A percentile compares a stretch with the other conserved stretches of the same genome.
Conservation (phyloP, 345 rosid genomes). For the Lenwebbia sp. region DNA sequence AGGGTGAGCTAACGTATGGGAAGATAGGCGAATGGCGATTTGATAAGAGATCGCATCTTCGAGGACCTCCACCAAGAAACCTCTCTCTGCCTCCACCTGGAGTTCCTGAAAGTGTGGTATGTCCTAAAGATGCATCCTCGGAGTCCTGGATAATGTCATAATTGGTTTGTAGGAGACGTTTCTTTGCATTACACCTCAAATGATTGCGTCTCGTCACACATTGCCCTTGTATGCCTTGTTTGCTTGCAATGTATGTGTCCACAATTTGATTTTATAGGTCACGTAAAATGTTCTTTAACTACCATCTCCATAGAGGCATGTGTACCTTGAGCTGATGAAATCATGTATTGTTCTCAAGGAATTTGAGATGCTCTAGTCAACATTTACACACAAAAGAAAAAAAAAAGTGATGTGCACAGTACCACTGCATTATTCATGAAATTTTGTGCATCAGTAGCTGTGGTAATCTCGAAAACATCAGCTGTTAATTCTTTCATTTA, state of each 20-base stretch:
- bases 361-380: background rate
- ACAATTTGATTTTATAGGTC: background rate
- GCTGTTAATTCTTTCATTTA: too few relatives aligned
- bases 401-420: background rate
- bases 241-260: background rate
- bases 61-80: slow-evolving; percentile 72
- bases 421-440: background rate
- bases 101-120: slow-evolving; percentile 96
- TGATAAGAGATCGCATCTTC: slow-evolving; percentile 83
- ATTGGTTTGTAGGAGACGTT: background rate
- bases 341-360: background rate
- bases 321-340: background rate
- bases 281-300: background rate
- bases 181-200: background rate
- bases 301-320: background rate
- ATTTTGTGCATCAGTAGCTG: background rate
- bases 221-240: background rate
- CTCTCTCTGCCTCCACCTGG: slow-evolving; percentile 80
- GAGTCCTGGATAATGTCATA: background rate
- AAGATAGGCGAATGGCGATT: slow-evolving; percentile 91
- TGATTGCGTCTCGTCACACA: background rate
- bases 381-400: background rate
- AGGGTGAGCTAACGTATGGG: slow-evolving; percentile 73
- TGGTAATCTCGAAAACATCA: background rate
- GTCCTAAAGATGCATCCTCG: slow-evolving; percentile 3